Conservation (phyloP, 257 asterid species). For the Cinchona pubescens region DNA sequence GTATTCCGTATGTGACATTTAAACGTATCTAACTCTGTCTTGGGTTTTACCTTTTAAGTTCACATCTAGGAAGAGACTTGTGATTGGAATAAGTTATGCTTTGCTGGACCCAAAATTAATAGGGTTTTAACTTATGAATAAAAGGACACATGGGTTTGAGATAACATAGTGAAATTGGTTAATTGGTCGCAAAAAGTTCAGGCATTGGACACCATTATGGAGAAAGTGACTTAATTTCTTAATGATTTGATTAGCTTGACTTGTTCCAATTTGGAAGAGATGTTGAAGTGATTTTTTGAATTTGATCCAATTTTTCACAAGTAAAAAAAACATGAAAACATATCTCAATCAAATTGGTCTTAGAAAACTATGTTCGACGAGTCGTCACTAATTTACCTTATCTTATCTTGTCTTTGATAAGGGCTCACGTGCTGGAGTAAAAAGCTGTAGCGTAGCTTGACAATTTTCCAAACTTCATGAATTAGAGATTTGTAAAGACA, state of each 20-base stretch:
- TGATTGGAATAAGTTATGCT: constrained; percentile 37
- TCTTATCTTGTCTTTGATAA: background rate
- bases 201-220: constrained; percentile 20
- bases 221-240: constrained; percentile 11
- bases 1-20: constrained; percentile 23
- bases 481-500: too few species aligned
- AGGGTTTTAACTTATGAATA: constrained; percentile 27
- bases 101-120: constrained; percentile 40
- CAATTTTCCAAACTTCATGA: too few species aligned
- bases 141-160: constrained; percentile 18
- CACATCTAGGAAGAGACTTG: constrained; percentile 25
- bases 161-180: constrained; percentile 30
- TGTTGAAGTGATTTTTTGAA: background rate
- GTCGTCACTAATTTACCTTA: background rate
- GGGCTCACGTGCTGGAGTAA: background rate
- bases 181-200: constrained; percentile 32
- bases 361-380: background rate
- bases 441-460: too few species aligned
- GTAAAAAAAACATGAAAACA: background rate
- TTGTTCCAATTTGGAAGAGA: background rate
- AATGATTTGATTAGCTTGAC: constrained; percentile 17
- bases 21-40: too few species aligned
- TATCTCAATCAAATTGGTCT: background rate
- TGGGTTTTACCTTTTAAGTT: background rate
- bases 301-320: background rate